Base-by-base conservation (phyloP, 805 yeast genomes). In the Metschnikowia vanudenii region DNA sequence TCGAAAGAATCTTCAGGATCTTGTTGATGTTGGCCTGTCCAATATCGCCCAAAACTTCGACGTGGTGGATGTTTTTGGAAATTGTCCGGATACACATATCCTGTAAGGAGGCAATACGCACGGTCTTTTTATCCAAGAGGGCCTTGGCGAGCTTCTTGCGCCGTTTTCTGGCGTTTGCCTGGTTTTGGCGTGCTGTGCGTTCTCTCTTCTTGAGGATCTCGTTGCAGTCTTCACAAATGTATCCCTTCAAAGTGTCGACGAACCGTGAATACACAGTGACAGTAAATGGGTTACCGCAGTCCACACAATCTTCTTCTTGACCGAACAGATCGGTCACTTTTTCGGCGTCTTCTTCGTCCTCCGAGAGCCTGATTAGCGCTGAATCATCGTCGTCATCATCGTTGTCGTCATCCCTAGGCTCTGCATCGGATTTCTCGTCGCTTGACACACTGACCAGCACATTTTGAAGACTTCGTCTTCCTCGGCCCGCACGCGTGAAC, bases 81-180 rank as follows among this genome's bases (percentile, higher is more conserved):
- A 88, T 81, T 14, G 79, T 71, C 26, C 74, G 68, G 50, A 94
- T 86, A 57, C 97, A 88, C 18, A 85, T 59, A 54, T 90, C 96
- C 64, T 90, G 97, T 34, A 94, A 70, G 9, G 86, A 75, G 1
- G 95, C 85, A 4, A 87, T 62, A 43, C 68, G 73, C 30, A 78
- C 80, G 18, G 80, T 81, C 46, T 80, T 77, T 58, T 82, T 78
- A 57, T 94, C 91, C 41, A 94, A 70, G 37, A 94, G 73, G 3
- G 96, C 95, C 46, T 84, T 86, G 0, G 98, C 97, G 39, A 85
- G 70, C 67, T 81, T 82, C 69, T 86, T 87, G 48, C 96, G 78
- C 55, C 79, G 79, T 61, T 85, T 85, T 43, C 94, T 73, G 14
- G 87, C 88, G 43, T 78, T 76, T 18, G 82, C 59, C 63, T 82